Evolutionary conservation across 352 stramenopile species (phyloP).

Genomic region (Phytophthora fragariaefolia): DNA sequence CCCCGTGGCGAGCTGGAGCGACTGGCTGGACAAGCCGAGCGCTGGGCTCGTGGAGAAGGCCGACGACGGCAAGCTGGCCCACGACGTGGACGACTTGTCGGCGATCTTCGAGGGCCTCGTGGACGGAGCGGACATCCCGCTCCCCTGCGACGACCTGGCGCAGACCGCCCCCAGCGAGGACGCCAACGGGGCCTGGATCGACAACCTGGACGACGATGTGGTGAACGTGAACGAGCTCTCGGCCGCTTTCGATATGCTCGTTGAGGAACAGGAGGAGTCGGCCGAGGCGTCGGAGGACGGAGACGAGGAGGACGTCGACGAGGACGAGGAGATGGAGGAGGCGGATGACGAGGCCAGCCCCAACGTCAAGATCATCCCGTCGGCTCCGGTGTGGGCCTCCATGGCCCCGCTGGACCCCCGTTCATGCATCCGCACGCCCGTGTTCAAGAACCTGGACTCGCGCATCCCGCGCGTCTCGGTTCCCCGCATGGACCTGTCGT

Average conservation of each 20-base stretch:
- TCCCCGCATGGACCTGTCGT: constrained; percentile 77
- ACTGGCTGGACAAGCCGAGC: constrained; percentile 57
- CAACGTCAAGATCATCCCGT: constrained; percentile 54
- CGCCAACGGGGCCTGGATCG: constrained; percentile 60
- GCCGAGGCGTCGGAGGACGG: constrained; percentile 37
- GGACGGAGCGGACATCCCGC: constrained; percentile 62
- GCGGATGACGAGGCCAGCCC: constrained; percentile 34
- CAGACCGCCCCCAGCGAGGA: constrained; percentile 23
- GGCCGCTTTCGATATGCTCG: constrained; percentile 66
- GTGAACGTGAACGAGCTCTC: constrained; percentile 81
- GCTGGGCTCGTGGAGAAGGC: constrained; percentile 66
- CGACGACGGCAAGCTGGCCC: constrained; percentile 75
- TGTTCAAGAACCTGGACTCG: constrained; percentile 84
- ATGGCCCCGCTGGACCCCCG: constrained; percentile 76
- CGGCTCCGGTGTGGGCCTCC: constrained; percentile 55
- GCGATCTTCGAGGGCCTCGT: constrained; percentile 77
- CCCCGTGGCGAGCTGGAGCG: constrained; percentile 53
- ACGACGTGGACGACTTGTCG: constrained; percentile 79
- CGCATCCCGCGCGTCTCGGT: constrained; percentile 73
- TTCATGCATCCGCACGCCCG: constrained; percentile 73
- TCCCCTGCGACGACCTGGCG: constrained; percentile 60
- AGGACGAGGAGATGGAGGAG: constrained; percentile 53
- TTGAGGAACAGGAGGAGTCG: constrained; percentile 50
- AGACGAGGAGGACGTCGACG: no score
- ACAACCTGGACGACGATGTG: constrained; percentile 66